Conservation (phyloP, 78 protist species). For the Tieghemostelium lacteum region DNA sequence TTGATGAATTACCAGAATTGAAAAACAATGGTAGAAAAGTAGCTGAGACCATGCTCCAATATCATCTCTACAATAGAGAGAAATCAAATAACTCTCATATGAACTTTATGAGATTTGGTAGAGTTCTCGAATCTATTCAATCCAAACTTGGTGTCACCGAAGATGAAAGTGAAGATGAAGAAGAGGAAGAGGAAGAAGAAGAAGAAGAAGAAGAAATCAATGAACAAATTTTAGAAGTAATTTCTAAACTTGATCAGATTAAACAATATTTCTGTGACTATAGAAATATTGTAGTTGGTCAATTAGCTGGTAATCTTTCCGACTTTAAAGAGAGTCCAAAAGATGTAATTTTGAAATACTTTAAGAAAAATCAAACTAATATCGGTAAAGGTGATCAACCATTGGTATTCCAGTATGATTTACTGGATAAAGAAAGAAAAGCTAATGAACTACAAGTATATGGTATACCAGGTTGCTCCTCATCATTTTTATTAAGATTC, state of each 20-base stretch:
- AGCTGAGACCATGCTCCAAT: neutral
- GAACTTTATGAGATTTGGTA: neutral
- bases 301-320: slow-evolving; percentile 31
- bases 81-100: slow-evolving; percentile 21
- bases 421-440: neutral
- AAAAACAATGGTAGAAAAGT: slow-evolving; percentile 10
- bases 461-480: neutral
- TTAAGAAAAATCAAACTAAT: neutral
- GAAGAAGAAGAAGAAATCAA: slow-evolving; percentile 3
- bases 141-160: slow-evolving; percentile 11
- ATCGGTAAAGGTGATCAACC: neutral
- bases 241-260: slow-evolving; percentile 5
- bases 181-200: neutral
- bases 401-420: slow-evolving; percentile 7
- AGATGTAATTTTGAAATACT: slow-evolving; percentile 1
- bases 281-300: neutral
- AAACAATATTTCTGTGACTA: neutral
- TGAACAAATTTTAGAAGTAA: neutral
- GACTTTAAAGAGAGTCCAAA: slow-evolving; percentile 12
- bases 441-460: neutral
- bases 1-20: slow-evolving; percentile 16
- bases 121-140: neutral
- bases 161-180: neutral
- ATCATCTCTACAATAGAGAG: neutral
- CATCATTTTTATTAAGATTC: neutral